phyloP scores from a whole-genome alignment of 2,329 filamentous ascomycete genomes.

The Immersiporthe knoxdaviesiana region DNA sequence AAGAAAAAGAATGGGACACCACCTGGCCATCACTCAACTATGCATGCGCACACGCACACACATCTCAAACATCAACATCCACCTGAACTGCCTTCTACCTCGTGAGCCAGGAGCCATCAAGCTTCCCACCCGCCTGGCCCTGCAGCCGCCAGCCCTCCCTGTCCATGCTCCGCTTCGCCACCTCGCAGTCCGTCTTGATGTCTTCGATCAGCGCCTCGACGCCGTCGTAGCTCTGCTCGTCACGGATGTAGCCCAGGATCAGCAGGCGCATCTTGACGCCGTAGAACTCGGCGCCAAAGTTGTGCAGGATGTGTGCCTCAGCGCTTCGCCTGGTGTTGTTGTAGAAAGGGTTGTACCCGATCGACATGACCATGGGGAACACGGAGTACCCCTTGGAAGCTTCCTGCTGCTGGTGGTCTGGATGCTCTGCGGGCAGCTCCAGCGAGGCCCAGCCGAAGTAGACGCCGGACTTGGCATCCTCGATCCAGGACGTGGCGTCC shows the following conservation, averaged over 20 bases:
- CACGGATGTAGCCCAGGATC: slow-evolving; percentile 84
- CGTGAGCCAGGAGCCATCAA: slow-evolving; percentile 29
- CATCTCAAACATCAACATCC: no score
- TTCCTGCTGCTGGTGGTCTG: slow-evolving; percentile 42
- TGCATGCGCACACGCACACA: no score
- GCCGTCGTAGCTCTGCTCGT: slow-evolving; percentile 85
- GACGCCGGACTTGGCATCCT: slow-evolving; percentile 72
- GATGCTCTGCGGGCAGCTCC: slow-evolving; percentile 55
- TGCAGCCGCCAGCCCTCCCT: slow-evolving; percentile 62
- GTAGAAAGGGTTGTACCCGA: slow-evolving; percentile 98
- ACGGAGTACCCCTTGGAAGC: slow-evolving; percentile 45
- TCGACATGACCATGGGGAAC: slow-evolving; percentile 89
- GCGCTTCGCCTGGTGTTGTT: slow-evolving; percentile 85
- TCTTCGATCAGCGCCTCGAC: slow-evolving; percentile 84
- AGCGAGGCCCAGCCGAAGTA: slow-evolving; percentile 93
- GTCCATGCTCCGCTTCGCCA: slow-evolving; percentile 73
- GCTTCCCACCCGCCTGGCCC: slow-evolving; percentile 37
- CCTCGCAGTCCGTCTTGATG: slow-evolving; percentile 86
- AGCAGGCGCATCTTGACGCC: slow-evolving; percentile 76
- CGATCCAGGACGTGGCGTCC: slow-evolving; percentile 65
- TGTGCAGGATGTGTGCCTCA: slow-evolving; percentile 86
- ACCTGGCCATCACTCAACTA: background rate
- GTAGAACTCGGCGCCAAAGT: slow-evolving; percentile 83
- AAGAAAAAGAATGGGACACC: no score
- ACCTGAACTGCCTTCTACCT: slow-evolving; percentile 12